A percentile compares a stretch with the other conserved stretches of the same genome.
phyloP scores from a whole-genome alignment of 2,329 filamentous ascomycete genomes.

The Talaromyces sp. region DNA sequence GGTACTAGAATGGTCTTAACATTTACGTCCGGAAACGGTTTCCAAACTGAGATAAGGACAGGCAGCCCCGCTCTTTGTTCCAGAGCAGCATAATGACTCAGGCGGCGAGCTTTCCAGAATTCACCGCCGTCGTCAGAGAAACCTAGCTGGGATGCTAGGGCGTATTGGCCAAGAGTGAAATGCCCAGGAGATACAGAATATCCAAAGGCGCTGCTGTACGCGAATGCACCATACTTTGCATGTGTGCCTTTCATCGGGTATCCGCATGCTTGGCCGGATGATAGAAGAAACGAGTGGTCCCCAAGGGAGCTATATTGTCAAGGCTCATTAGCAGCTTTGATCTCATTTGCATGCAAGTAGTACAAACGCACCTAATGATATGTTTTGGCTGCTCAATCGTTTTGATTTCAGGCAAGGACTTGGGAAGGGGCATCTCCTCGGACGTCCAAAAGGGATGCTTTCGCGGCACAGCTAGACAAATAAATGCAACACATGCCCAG shows the following conservation, averaged over 20 bases:
- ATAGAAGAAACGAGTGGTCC: conserved; percentile 22
- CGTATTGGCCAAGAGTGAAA: conserved; percentile 8
- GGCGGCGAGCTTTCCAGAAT: neutral
- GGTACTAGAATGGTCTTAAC: neutral
- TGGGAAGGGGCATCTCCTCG: conserved; percentile 14
- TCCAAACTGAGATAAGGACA: neutral
- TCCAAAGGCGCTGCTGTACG: conserved; percentile 47
- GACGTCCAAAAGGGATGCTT: conserved; percentile 15
- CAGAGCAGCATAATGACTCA: neutral
- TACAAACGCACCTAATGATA: neutral
- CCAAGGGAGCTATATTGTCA: neutral
- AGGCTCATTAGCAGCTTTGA: neutral
- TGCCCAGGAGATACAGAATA: conserved; percentile 42
- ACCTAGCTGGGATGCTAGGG: neutral
- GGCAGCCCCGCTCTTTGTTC: neutral
- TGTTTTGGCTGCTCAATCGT: neutral
- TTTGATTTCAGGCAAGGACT: neutral
- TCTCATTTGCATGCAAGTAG: neutral
- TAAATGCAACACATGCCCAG: conserved; percentile 13
- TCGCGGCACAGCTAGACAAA: neutral
- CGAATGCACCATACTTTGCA: conserved; percentile 48
- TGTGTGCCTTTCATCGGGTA: conserved; percentile 23
- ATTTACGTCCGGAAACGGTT: neutral
- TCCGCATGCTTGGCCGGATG: conserved; percentile 21
- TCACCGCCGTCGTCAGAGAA: neutral